A percentile compares a stretch with the other conserved stretches of the same genome.
Evolutionary conservation across 305 asterid genomes (phyloP).

Genomic region (Solanum hybrid): DNA sequence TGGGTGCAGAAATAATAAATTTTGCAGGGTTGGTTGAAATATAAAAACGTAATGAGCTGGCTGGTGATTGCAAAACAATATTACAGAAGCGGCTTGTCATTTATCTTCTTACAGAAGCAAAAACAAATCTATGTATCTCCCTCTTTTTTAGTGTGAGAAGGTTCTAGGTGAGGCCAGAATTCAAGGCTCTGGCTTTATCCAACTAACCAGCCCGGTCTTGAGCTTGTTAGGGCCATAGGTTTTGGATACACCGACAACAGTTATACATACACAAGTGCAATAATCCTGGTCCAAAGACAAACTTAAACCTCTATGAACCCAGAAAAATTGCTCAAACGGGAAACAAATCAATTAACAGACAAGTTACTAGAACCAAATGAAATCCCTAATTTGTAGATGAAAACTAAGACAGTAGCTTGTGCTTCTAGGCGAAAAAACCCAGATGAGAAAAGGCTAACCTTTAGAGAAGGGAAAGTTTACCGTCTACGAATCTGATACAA

Average conservation of each 20-base stretch:
- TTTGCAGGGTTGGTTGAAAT: slow-evolving; percentile 20
- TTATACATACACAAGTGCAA: neutral
- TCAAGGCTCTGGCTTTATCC: neutral
- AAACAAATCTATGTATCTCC: neutral
- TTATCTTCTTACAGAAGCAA: slow-evolving; percentile 4
- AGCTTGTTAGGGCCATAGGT: neutral
- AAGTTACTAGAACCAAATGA: neutral
- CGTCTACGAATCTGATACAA: neutral
- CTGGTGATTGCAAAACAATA: slow-evolving; percentile 27
- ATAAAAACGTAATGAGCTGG: slow-evolving; percentile 20
- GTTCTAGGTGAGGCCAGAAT: neutral
- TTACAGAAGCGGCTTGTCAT: slow-evolving; percentile 32
- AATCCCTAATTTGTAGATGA: neutral
- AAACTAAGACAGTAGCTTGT: neutral
- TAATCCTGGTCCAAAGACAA: neutral
- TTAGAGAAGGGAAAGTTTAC: neutral
- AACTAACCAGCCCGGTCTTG: neutral
- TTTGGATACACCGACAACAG: neutral
- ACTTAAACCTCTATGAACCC: neutral
- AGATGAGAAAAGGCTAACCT: neutral
- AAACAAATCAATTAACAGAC: neutral
- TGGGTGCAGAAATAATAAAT: neutral
- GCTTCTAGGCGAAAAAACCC: neutral
- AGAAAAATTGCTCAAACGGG: neutral
- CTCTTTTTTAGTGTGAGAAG: neutral